phyloP scores from a whole-genome alignment of 257 asterid species.

The Coffea canephora region DNA sequence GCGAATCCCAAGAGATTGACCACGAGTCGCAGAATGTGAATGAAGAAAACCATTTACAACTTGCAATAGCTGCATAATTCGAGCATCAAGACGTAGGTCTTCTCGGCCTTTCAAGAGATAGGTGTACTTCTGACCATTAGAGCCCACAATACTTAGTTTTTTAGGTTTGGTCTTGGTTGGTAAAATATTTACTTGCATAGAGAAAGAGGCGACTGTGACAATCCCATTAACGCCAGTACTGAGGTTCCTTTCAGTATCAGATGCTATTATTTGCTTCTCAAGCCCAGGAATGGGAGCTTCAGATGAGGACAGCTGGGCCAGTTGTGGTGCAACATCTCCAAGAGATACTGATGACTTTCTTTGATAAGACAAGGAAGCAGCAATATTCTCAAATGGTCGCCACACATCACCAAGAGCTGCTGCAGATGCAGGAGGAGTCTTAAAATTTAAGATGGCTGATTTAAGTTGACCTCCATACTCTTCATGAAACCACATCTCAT shows the following conservation, averaged over 20 bases:
- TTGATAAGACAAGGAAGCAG: conserved; percentile 83
- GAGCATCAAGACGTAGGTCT: conserved; percentile 98
- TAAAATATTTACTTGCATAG: conserved; percentile 64
- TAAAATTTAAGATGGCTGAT: conserved; percentile 74
- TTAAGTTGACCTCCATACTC: conserved; percentile 73
- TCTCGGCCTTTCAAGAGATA: conserved; percentile 99
- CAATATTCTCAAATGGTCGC: conserved; percentile 89
- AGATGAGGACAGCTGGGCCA: conserved; percentile 69
- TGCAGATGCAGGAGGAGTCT: conserved; percentile 85
- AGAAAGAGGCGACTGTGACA: conserved; percentile 79
- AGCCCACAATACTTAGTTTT: conserved; percentile 75
- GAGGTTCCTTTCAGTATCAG: conserved; percentile 51
- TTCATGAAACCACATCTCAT: conserved; percentile 78
- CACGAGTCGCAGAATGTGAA: conserved; percentile 67
- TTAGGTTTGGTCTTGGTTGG: conserved; percentile 98
- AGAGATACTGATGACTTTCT: conserved; percentile 84
- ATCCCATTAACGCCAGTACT: conserved; percentile 53
- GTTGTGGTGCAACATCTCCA: conserved; percentile 91
- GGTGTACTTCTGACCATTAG: conserved; percentile 85
- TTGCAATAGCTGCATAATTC: conserved; percentile 97
- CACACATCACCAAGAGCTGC: conserved; percentile 88
- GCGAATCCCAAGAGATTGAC: conserved; percentile 76
- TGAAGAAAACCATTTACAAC: conserved; percentile 84
- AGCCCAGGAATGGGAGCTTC: conserved; percentile 99
- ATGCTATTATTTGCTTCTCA: conserved; percentile 69